These are phyloP conservation scores for Salix caprea DNA, from an alignment of 345 rosid species.

Conservation along the genomic window DNA sequence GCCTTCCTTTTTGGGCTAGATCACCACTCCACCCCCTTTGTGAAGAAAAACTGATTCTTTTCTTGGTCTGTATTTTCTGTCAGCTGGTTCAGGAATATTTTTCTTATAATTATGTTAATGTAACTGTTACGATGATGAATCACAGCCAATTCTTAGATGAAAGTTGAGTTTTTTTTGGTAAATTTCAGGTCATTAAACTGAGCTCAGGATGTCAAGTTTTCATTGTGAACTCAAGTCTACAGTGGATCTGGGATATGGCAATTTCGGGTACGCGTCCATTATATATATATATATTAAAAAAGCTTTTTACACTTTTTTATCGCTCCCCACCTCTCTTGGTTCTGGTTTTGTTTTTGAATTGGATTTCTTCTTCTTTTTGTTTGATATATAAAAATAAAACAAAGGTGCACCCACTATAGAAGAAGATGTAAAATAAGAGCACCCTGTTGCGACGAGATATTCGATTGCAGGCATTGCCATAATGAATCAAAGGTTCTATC, in stretches of 20 bases:
- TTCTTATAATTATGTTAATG: too few species aligned
- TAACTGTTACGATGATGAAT: too few species aligned
- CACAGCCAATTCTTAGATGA: too few species aligned
- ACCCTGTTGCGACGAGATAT: slow-evolving; percentile 78
- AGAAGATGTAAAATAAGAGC: slow-evolving; percentile 82
- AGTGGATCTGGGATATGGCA: slow-evolving; percentile 14
- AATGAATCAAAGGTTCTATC: slow-evolving; percentile 65
- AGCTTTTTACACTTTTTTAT: not conserved
- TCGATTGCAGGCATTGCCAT: slow-evolving; percentile 89
- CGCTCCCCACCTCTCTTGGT: too few species aligned
- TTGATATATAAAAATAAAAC: too few species aligned
- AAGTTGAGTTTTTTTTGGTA: not conserved
- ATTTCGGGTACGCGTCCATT: slow-evolving; percentile 26
- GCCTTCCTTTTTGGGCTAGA: too few species aligned
- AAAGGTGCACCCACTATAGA: slow-evolving; percentile 75
- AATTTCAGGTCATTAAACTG: slow-evolving; percentile 10
- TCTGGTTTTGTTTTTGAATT: not conserved
- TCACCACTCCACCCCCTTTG: too few species aligned
- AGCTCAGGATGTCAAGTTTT: slow-evolving; percentile 3
- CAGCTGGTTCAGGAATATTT: too few species aligned
- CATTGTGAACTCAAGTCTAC: not conserved
- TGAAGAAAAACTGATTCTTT: too few species aligned
- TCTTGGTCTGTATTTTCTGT: too few species aligned
- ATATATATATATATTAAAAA: not conserved
- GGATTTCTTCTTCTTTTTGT: not conserved